Evolutionary conservation across 805 yeast species (phyloP), one percentile per base, ranked within the genome.

Genomic region (Candida schatavii): DNA sequence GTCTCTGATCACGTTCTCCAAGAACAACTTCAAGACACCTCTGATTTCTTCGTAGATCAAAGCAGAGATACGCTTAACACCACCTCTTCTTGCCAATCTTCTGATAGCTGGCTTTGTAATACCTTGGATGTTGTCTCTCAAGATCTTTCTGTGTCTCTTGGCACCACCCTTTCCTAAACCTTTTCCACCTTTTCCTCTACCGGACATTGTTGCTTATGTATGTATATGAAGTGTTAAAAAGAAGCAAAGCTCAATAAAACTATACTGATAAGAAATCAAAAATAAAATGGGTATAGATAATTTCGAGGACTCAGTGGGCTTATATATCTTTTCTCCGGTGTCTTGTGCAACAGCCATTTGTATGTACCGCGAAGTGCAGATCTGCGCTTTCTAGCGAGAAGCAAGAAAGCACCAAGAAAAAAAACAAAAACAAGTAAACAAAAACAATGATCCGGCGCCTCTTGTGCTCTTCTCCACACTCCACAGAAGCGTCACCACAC

Each of bases 151-250:
- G 89, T 91, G 99, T 77, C 99, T 89, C 85, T 91, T 91, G 64
- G 99, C 99, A 80, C 99, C 99, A 78, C 97, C 98, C 80, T 93
- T 93, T 68, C 99, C 99, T 64, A 93, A 82, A 78, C 99, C 99
- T 87, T 93, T 93, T 69, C 98, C 99, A 70, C 98, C 98, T 88
- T 93, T 91, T 68, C 99, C 99, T 83, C 97, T 90, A 73, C 98
- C 97, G 71, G 97, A 88, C 97, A 89, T 89, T 67, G 53, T 78
- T 56, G 39, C 40, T 49, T 54, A 49, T 52, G 40, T 57, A 53
- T 21, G 15, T 30, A 21, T 20, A 29, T 15, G 17, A 18, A 25
- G 7, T 5, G 21, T 17, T 36, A 36, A 29, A 29, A 13, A 21
- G 13, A n/a, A 18, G 10, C n/a, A n/a, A 25, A 36, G 39, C 26